These are phyloP conservation scores for Mytilinidion resinicola DNA, from an alignment of 495 filamentous ascomycete species.

Conservation along the genomic window DNA sequence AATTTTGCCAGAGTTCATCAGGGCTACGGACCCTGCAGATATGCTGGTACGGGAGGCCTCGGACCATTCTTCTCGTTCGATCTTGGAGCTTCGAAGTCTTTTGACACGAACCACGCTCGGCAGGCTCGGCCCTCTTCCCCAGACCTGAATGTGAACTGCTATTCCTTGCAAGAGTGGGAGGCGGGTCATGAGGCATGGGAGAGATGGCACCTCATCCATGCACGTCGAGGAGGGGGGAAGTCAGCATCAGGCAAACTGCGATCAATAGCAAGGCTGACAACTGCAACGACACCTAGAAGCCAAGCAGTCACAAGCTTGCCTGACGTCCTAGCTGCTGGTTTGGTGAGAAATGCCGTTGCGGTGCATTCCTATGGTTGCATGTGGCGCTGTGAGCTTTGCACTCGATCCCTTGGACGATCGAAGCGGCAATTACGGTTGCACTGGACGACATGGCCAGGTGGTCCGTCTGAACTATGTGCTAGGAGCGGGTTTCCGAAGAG, in stretches of 20 bases:
- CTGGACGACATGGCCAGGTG: neutral
- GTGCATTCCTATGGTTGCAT: constrained; percentile 1
- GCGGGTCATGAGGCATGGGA: neutral
- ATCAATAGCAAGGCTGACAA: neutral
- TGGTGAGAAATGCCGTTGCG: neutral
- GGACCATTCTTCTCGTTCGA: too few relatives aligned
- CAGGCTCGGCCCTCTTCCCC: neutral
- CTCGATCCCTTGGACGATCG: neutral
- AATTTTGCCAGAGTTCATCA: too few relatives aligned
- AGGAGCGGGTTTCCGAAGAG: too few relatives aligned
- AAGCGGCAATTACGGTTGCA: neutral
- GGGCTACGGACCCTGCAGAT: too few relatives aligned
- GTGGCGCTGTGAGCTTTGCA: neutral
- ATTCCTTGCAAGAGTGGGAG: neutral
- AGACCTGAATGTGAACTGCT: neutral
- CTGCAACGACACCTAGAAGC: neutral
- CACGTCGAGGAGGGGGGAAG: neutral
- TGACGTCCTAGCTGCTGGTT: neutral
- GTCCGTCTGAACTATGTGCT: neutral
- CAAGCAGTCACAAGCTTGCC: neutral
- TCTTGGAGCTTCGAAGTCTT: too few relatives aligned
- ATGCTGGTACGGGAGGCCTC: too few relatives aligned
- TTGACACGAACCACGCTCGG: too few relatives aligned
- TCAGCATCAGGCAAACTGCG: neutral
- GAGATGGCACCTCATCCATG: too few relatives aligned